These are phyloP conservation scores for Annulohypoxylon bovei DNA, from an alignment of 495 filamentous ascomycete species.

Conservation along the genomic window DNA sequence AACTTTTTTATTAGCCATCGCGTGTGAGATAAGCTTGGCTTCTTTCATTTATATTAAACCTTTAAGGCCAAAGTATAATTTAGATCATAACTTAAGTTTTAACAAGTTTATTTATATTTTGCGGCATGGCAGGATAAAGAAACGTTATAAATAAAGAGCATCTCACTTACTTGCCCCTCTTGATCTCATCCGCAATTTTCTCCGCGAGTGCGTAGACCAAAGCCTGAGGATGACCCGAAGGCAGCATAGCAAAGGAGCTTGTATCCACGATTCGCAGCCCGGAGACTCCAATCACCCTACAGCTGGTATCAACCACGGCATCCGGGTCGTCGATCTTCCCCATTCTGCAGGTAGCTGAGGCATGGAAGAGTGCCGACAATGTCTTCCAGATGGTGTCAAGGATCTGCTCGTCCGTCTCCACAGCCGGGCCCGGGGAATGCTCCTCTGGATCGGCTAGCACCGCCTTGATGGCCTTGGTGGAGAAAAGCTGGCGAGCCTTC, in stretches of 20 bases:
- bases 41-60: no score
- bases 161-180: not conserved
- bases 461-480: conserved; percentile 50
- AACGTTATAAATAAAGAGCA: not conserved
- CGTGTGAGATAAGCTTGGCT: no score
- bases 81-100: no score
- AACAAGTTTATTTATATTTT: no score
- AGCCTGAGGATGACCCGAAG: conserved; percentile 57
- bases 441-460: conserved; percentile 56
- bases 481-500: conserved; percentile 58
- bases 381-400: conserved; percentile 53
- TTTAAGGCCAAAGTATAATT: no score
- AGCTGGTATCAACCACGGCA: conserved; percentile 64
- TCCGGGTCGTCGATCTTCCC: conserved; percentile 54
- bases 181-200: conserved; percentile 17
- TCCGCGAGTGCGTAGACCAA: conserved; percentile 43
- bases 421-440: conserved; percentile 58
- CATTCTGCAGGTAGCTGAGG: conserved; percentile 59
- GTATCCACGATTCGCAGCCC: conserved; percentile 60
- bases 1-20: no score
- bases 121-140: no score
- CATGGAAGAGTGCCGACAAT: conserved; percentile 59
- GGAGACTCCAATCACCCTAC: conserved; percentile 57
- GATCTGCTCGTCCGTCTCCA: conserved; percentile 56
- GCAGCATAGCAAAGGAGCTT: conserved; percentile 57